Evolutionary conservation across 1,139 yeast species (phyloP).

Genomic region (Taphrina wiesneri): DNA sequence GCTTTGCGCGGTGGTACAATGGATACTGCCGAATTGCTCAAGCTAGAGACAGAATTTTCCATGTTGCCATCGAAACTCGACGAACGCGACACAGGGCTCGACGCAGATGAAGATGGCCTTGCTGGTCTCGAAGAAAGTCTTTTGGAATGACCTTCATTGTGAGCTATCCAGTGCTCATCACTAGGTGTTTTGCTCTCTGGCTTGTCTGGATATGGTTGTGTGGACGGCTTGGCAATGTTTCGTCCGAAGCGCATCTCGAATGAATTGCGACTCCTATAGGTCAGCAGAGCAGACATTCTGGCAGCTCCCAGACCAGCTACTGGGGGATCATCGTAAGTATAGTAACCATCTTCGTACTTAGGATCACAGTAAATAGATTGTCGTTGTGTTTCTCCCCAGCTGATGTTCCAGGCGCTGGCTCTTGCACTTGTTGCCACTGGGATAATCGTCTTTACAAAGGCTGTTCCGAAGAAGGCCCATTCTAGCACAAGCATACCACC

Average conservation of each 20-base stretch:
- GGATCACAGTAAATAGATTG: slow-evolving; percentile 96
- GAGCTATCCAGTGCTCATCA: slow-evolving; percentile 58
- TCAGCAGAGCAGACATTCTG: slow-evolving; percentile 90
- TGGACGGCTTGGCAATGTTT: slow-evolving; percentile 58
- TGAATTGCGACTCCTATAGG: slow-evolving; percentile 87
- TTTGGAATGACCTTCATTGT: slow-evolving; percentile 61
- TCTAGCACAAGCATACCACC: slow-evolving; percentile 98
- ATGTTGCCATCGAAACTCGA: slow-evolving; percentile 26
- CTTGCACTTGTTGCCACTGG: slow-evolving; percentile 93
- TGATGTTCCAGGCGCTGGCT: slow-evolving; percentile 97
- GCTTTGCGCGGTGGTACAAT: slow-evolving; percentile 46
- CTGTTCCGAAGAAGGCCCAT: slow-evolving; percentile 71
- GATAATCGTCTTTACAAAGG: slow-evolving; percentile 68
- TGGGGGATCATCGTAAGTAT: slow-evolving; percentile 74
- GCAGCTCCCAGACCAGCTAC: slow-evolving; percentile 89
- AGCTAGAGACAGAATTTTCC: slow-evolving; percentile 5
- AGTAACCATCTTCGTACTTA: slow-evolving; percentile 83
- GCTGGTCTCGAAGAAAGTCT: slow-evolving; percentile 42
- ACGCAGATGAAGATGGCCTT: slow-evolving; percentile 10
- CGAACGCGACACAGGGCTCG: slow-evolving; percentile 10
- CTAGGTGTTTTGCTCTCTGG: slow-evolving; percentile 46
- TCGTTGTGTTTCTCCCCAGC: slow-evolving; percentile 98
- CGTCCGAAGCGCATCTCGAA: slow-evolving; percentile 91
- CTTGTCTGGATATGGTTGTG: slow-evolving; percentile 45
- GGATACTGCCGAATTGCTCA: not conserved